Conservation (phyloP, 1,284 basidiomycete species). For the Melampsora americana region DNA sequence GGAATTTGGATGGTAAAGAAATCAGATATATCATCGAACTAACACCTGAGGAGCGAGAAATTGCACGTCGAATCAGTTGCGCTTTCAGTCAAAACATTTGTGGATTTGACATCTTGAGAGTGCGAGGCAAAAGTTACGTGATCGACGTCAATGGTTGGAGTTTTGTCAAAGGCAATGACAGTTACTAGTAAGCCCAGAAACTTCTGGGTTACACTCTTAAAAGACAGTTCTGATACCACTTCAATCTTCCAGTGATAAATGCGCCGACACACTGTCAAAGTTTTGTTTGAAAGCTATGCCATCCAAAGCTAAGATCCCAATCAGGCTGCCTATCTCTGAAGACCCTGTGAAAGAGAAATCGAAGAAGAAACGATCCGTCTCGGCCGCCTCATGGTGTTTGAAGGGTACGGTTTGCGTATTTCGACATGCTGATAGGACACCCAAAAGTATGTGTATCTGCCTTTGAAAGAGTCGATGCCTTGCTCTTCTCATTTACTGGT, state of each 20-base stretch:
- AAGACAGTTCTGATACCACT: background rate
- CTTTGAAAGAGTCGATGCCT: conserved; percentile 63
- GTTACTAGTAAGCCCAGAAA: conserved; percentile 50
- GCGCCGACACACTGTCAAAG: conserved; percentile 40
- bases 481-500: conserved; percentile 49
- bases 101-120: conserved; percentile 92
- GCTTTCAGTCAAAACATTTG: conserved; percentile 97
- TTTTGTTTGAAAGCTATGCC: conserved; percentile 42
- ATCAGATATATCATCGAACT: conserved; percentile 94
- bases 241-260: conserved; percentile 41
- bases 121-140: conserved; percentile 84
- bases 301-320: conserved; percentile 12
- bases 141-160: conserved; percentile 99
- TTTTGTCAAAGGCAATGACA: conserved; percentile 92
- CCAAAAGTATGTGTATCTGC: conserved; percentile 53
- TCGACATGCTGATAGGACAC: conserved; percentile 83
- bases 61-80: conserved; percentile 87
- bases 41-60: conserved; percentile 79
- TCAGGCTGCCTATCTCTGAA: conserved; percentile 10
- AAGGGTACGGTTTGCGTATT: conserved; percentile 68
- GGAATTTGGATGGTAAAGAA: conserved; percentile 98
- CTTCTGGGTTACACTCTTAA: conserved; percentile 45
- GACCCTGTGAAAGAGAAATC: background rate
- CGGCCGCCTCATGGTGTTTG: conserved; percentile 74
- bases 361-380: conserved; percentile 54